Evolutionary conservation across 1,139 yeast genomes (phyloP), one percentile per base, ranked within the genome.

Genomic region (Suhomyces maxii): DNA sequence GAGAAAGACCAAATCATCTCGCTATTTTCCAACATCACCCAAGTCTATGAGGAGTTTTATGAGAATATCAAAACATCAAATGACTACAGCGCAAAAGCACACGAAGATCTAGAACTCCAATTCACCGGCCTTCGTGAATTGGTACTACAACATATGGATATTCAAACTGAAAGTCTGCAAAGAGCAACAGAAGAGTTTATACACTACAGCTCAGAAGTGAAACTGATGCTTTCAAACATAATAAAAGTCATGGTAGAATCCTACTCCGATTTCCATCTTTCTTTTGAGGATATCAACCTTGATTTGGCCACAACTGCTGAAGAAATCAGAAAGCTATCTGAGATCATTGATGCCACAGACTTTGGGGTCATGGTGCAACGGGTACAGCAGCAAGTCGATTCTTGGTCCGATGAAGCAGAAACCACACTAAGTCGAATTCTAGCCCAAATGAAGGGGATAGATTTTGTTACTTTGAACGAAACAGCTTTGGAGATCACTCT

Each of bases 1-100:
- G 80, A 79, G 48, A 80, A 79, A 49, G 80, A 77, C 37, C 81
- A 77, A 45, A 68, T 81, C 0, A 50, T 80, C 37, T 56, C 63
- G 10, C 57, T 80, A 31, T 80, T 77, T 52, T 46, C 71, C 14
- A 80, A 80, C 47, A 69, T 82, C 8, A 79, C 84, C 3, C 52
- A 50, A 31, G 49, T 65, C 1, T 69, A 68, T 47, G 48, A 54
- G 1, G 49, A 54, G 11, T 53, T 72, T 35, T 52, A 55, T 37
- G 26, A 50, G 1, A 61, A 64, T 8, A 41, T 67, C 26, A 36
- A 42, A 2, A 33, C 42, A 3, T 51, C 67, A 1, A 50, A 57
- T 11, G 40, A 41, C 8, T 39, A 42, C 8, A 46, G 60, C 7
- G 53, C 54, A 1, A 47, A 51, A 18, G 23, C 46, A 11, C 38